Base-by-base conservation (phyloP, 371 early-diverging fungal species). In the Zychaea mexicana region DNA sequence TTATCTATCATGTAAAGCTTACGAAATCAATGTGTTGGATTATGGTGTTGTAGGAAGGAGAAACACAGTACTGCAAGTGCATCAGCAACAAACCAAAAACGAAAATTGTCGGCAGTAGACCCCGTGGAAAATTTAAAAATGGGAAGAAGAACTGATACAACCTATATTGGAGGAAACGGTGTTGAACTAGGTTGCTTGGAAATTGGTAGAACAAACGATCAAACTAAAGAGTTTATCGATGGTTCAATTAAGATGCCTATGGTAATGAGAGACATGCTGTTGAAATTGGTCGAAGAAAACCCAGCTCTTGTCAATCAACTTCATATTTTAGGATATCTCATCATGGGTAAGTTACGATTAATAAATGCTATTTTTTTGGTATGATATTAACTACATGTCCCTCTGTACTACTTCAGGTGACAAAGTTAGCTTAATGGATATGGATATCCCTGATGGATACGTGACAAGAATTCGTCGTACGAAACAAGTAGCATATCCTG, bases 231-330 rank as follows among this genome's bases (percentile, higher is more conserved):
- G n/a, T 31, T 39, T 21, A 53, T 19, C 5, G 62, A 62, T 24
- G 42, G 42, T 5, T 8, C 6, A 33, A 45, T 62, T 15, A 55
- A 53, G 24, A 2, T 62, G 56, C 42, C 62, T 4, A 42, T 38
- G 10, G 45, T 55, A 17, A 36, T 54, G 55, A 62, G 47, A 21
- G 62, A 55, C 33, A 62, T 62, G 55, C 22, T 57, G 24, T 27
- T 62, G 9, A 55, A 17, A 15, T 33, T 62, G 26, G 26, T 17
- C 8, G 15, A 38, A 2, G 17, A 17, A 28, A 31, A 27, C 24
- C 54, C 30, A 7, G 5, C 32, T 9, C 26, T 27, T 28, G 26
- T 62, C 15, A 26, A 28, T 15, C 22, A 61, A 8, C 24, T 27
- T 5, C 62, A 54, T n/a, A 26, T 61, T 27, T 9, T 53, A 15